Base-by-base conservation (phyloP, 2,329 filamentous ascomycete species). In the Ceratocystis variospora region DNA sequence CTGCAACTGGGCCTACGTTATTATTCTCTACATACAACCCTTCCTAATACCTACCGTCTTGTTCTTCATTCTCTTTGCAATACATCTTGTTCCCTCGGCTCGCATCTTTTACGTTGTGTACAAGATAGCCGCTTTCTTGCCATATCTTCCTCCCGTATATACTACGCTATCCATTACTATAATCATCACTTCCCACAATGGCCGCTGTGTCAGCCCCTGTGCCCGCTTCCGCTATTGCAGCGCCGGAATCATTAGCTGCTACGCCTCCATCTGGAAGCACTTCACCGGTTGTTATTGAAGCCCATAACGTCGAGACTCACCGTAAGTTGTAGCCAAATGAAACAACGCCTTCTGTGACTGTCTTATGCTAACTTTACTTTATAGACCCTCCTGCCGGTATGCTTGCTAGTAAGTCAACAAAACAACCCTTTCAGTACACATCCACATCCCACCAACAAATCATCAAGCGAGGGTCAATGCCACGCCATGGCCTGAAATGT, bases 251-350 rank as follows among this genome's bases (percentile, higher is more conserved):
- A 19, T 28, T 57, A 15, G 46, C 61, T 10, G 37, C 48, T 17
- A 15, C 61, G 63, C 12, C 66, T 44, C 12, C 41, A 28, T 41
- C 59, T n/a, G 61, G 44, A 19, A 33, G 19, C 12, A 4, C 64
- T 31, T 55, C 71, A 71, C 82, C 81, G 61, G 86, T 88, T 72
- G 87, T 91, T 72, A 80, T 81, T 69, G 88, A 91, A 80, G 87
- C 88, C 73, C 87, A 90, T 76, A 77, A 86, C 73, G 87, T 90
- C 71, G 86, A 89, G 76, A 91, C 87, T 22, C 90, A 79, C 73
- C 83, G 84, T 87, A 77, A 80, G 83, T 67, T 10, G 6, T 15
- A 5, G 5, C 28, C 48, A 5, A 12, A 15, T 19, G 5, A 17
- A 15, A 50, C 5, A 57, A 15, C 63, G 3, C 37, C 22, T 55